phyloP scores from a whole-genome alignment of 148 eudicot genomes.

The Pharnaceum exiguum region DNA sequence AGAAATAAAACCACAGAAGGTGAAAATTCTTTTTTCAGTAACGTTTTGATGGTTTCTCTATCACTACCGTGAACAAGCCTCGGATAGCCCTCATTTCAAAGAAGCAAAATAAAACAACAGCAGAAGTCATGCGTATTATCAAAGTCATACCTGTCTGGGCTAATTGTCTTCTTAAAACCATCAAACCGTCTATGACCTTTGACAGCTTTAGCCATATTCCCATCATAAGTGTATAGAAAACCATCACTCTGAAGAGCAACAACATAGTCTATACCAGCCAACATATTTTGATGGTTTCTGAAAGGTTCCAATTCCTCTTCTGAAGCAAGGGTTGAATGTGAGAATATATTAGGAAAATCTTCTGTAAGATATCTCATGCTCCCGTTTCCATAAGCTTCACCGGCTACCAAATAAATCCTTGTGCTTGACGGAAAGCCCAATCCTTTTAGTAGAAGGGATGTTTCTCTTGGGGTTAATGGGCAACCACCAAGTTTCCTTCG shows the following conservation, averaged over 20 bases:
- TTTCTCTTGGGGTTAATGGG: constrained; percentile 90
- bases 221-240: constrained; percentile 91
- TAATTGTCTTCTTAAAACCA: constrained; percentile 79
- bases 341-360: constrained; percentile 71
- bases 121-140: not conserved
- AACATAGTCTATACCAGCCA: constrained; percentile 89
- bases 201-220: constrained; percentile 99
- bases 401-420: constrained; percentile 87
- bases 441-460: constrained; percentile 77
- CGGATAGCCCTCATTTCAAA: too few relatives aligned
- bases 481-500: constrained; percentile 85
- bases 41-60: too few relatives aligned
- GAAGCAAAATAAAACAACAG: not conserved
- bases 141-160: constrained; percentile 73
- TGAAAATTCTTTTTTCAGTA: too few relatives aligned
- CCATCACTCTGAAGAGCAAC: constrained; percentile 91
- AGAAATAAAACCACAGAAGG: too few relatives aligned
- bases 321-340: constrained; percentile 73
- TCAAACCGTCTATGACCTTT: constrained; percentile 95
- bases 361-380: constrained; percentile 68
- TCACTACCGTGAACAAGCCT: too few relatives aligned
- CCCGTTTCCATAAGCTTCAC: constrained; percentile 94
- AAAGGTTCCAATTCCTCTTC: constrained; percentile 72
- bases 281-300: constrained; percentile 84
- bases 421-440: constrained; percentile 74